Conservation (phyloP, 805 yeast species). For the Lipomyces kockii region DNA sequence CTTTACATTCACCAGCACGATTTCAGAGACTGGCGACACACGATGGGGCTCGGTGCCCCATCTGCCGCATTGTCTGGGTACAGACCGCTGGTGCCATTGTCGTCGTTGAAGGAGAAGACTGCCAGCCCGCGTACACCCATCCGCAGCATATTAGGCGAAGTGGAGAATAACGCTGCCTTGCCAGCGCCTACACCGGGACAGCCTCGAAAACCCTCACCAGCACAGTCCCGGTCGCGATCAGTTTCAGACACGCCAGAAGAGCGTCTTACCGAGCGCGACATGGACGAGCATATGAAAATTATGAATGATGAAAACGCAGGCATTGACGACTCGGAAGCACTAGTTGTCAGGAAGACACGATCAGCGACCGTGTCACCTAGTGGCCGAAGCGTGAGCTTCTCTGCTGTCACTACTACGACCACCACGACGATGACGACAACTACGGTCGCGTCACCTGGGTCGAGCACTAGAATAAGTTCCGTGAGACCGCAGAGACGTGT, state of each 20-base stretch:
- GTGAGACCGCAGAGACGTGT: constrained; percentile 15
- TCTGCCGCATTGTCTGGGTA: constrained; percentile 42
- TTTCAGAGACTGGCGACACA: constrained; percentile 93
- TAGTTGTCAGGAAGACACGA: constrained; percentile 31
- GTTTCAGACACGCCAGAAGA: constrained; percentile 16
- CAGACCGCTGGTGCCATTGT: constrained; percentile 24
- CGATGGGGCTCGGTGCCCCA: constrained; percentile 35
- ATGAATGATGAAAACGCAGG: constrained; percentile 9
- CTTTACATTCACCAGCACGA: constrained; percentile 93
- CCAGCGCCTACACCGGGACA: constrained; percentile 96
- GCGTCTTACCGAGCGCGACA: constrained; percentile 7
- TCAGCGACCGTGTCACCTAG: constrained; percentile 26
- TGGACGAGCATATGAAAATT: background rate
- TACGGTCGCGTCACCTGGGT: constrained; percentile 11
- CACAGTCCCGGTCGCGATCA: constrained; percentile 10
- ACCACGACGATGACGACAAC: constrained; percentile 30
- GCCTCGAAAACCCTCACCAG: constrained; percentile 67
- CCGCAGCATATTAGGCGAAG: constrained; percentile 71
- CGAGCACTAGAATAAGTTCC: constrained; percentile 6
- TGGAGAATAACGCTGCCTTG: constrained; percentile 72
- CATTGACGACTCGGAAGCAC: constrained; percentile 4
- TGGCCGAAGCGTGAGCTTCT: constrained; percentile 33
- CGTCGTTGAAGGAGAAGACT: constrained; percentile 13
- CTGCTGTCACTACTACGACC: constrained; percentile 34
- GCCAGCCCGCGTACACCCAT: constrained; percentile 63